Base-by-base conservation (phyloP, 139 green algal species). In the Gonium pectorale region DNA sequence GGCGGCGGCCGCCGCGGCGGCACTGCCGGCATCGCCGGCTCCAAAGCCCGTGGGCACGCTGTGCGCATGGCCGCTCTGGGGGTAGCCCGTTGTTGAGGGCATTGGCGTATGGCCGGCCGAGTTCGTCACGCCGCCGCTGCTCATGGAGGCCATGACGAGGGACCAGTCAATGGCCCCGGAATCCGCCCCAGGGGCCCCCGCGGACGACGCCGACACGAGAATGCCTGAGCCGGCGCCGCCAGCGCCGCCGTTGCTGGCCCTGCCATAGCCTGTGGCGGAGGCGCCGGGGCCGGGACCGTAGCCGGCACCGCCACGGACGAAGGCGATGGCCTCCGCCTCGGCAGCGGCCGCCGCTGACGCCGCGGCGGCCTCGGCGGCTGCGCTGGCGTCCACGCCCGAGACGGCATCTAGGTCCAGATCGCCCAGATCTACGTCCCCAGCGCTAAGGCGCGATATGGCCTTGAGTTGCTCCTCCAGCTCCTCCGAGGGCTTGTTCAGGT, bases 41-140 rank as follows among this genome's bases (percentile, higher is more conserved):
- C n/a, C n/a, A n/a, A n/a, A n/a, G n/a, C n/a, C n/a, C n/a, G n/a
- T n/a, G n/a, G n/a, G n/a, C n/a, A n/a, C n/a, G n/a, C n/a, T n/a
- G n/a, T n/a, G n/a, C n/a, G n/a, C n/a, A n/a, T n/a, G n/a, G n/a
- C n/a, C n/a, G n/a, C n/a, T n/a, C n/a, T n/a, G n/a, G n/a, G n/a
- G n/a, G n/a, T n/a, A n/a, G n/a, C n/a, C 38, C 24, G 71, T 33
- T 1, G 46, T 11, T 8, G 73, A 81, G 27, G 73, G 73, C 24
- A 81, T 81, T 37, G 73, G 73, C 27, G 73, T 81, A 54, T 81
- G 35, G 24, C 73, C 73, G 29, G 73, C 73, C 19, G 73, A 81
- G 38, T 81, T 38, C 0, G 13, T 51, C 17, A 37, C 60, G 60
- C 24, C 29, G 60, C 19, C 60, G 60, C 19, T 29, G 60, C 19